Percentiles rank a stretch among this genome's conserved stretches.
phyloP scores from a whole-genome alignment of 768 basidiomycete genomes.

The Mycena kentingensis region DNA sequence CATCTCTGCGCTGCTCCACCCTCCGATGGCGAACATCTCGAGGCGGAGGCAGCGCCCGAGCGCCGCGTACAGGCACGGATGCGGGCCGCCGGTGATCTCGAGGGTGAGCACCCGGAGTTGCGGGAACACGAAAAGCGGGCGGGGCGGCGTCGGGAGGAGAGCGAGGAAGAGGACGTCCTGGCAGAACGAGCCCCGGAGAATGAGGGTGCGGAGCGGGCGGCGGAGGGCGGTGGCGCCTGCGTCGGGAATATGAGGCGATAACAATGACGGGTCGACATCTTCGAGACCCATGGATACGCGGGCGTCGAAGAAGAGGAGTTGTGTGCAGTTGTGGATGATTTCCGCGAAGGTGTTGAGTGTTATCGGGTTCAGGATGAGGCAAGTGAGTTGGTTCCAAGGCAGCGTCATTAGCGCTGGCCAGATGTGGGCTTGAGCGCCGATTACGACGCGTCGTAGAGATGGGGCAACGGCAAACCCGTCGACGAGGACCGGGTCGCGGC shows the following conservation, averaged over 20 bases:
- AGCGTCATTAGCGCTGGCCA: conserved; percentile 11
- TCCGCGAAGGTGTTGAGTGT: conserved; percentile 12
- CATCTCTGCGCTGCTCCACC: not conserved
- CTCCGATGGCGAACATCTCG: conserved; percentile 15
- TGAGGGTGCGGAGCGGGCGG: conserved; percentile 14
- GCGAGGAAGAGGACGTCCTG: not conserved
- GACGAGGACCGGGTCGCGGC: conserved; percentile 8
- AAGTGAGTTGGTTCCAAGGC: conserved; percentile 17
- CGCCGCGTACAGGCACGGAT: conserved; percentile 12
- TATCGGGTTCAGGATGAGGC: conserved; percentile 10
- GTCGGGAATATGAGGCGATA: not conserved
- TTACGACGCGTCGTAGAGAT: conserved; percentile 6
- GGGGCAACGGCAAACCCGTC: conserved; percentile 11
- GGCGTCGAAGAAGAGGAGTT: conserved; percentile 15
- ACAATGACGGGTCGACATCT: not conserved
- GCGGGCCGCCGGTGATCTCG: not conserved
- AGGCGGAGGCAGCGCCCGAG: conserved; percentile 11
- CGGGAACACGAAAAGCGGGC: conserved; percentile 2
- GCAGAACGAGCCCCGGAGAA: conserved; percentile 2
- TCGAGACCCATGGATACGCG: not conserved
- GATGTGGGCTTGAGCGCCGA: not conserved
- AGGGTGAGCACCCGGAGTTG: conserved; percentile 5
- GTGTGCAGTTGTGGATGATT: conserved; percentile 12
- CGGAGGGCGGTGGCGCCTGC: not conserved
- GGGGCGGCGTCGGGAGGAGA: not conserved